Percentiles rank a stretch among this genome's conserved stretches.
Conservation (phyloP, 73 alveolate genomes). For the Paramecium caudatum region DNA sequence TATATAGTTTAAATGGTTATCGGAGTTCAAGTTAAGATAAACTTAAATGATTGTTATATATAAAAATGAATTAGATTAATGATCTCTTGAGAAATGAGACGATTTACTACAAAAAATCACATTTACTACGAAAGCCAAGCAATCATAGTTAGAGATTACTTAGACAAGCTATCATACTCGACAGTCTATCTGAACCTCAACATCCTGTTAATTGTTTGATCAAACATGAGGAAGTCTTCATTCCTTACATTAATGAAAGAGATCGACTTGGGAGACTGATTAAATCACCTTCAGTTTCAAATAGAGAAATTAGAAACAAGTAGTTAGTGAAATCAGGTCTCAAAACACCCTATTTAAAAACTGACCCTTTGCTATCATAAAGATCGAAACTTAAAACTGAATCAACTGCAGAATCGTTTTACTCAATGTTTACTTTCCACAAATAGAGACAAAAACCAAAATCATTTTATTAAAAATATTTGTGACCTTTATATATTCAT, state of each 20-base stretch:
- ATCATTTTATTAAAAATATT: constrained; percentile 13
- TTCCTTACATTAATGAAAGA: constrained; percentile 27
- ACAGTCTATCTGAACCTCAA: background rate
- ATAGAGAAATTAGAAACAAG: constrained; percentile 12
- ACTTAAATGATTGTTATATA: background rate
- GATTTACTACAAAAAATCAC: background rate
- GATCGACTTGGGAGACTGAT: background rate
- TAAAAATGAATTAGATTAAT: background rate
- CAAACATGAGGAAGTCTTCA: background rate
- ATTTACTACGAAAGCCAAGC: background rate
- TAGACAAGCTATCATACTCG: background rate
- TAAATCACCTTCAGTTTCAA: background rate
- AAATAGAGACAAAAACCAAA: background rate
- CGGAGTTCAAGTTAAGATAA: constrained; percentile 39
- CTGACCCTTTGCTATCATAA: background rate
- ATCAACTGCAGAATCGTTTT: constrained; percentile 33
- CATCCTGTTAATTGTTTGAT: background rate
- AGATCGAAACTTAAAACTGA: background rate
- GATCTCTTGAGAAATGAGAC: background rate
- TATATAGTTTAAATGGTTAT: background rate
- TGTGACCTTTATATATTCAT: background rate
- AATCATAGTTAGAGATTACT: background rate
- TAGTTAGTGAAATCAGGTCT: constrained; percentile 17
- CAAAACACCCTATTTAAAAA: background rate
- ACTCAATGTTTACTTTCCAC: background rate